These are phyloP conservation scores for Euphorbia pulcherrima DNA, from an alignment of 345 rosid species.

Conservation along the genomic window DNA sequence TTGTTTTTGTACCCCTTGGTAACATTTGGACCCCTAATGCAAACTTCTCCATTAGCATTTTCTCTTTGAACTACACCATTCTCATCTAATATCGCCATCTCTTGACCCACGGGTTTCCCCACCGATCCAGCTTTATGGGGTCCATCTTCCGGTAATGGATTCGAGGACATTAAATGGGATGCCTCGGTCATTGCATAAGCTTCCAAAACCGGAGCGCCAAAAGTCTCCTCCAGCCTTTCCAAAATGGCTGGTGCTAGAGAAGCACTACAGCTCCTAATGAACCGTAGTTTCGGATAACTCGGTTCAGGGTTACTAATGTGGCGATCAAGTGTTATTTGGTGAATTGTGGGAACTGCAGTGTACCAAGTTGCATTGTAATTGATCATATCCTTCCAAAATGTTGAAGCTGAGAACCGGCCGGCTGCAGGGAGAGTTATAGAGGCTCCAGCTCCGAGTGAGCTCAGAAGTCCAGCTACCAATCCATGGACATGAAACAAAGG, in stretches of 20 bases:
- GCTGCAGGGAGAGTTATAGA: conserved; percentile 71
- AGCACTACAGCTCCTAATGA: conserved; percentile 83
- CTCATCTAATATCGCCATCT: conserved; percentile 62
- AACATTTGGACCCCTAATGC: conserved; percentile 83
- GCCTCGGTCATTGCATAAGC: conserved; percentile 97
- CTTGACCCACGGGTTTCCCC: conserved; percentile 82
- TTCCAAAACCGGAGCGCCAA: conserved; percentile 76
- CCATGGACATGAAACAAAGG: conserved; percentile 92
- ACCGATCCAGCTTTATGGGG: conserved; percentile 78
- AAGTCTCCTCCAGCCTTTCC: conserved; percentile 67
- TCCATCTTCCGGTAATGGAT: conserved; percentile 78
- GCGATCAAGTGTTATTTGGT: conserved; percentile 83
- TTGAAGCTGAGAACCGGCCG: conserved; percentile 76
- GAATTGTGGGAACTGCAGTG: conserved; percentile 86
- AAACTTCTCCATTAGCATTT: conserved; percentile 60
- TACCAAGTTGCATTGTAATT: conserved; percentile 76
- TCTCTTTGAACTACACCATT: conserved; percentile 50
- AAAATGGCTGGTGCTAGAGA: conserved; percentile 72
- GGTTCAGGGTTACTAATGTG: conserved; percentile 51
- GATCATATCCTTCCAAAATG: conserved; percentile 80
- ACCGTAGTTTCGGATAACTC: conserved; percentile 62
- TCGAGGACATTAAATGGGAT: conserved; percentile 68
- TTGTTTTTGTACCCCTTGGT: conserved; percentile 87
- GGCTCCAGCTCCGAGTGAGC: conserved; percentile 75
- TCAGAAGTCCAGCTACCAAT: conserved; percentile 60